A percentile compares a stretch with the other conserved stretches of the same genome.
Conservation (phyloP, 2,329 filamentous ascomycete species). For the Nakataea oryzae region DNA sequence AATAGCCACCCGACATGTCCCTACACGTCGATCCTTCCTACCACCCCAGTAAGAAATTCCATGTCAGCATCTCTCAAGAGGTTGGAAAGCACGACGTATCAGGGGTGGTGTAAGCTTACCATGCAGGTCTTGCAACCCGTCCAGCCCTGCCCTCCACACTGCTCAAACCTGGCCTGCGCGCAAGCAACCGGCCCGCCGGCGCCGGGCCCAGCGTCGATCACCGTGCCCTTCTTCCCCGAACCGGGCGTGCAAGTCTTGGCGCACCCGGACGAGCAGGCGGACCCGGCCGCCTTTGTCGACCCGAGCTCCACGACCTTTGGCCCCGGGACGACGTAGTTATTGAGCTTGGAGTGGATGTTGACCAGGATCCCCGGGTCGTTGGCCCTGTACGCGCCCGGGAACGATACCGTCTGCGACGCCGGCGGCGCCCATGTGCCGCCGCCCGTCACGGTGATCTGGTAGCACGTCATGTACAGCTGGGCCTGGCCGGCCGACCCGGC, state of each 20-base stretch:
- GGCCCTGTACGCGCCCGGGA: constrained; percentile 33
- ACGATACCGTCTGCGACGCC: constrained; percentile 15
- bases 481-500: constrained; percentile 22
- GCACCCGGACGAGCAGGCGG: constrained; percentile 24
- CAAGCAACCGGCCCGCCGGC: constrained; percentile 15
- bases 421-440: constrained; percentile 11
- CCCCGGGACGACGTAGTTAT: constrained; percentile 30
- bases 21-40: not conserved
- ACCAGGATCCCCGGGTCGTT: constrained; percentile 33
- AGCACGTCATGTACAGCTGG: constrained; percentile 29
- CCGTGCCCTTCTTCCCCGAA: constrained; percentile 10
- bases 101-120: constrained; percentile 13
- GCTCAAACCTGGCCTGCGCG: constrained; percentile 21
- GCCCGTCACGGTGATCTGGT: constrained; percentile 21
- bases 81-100: not conserved
- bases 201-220: constrained; percentile 6
- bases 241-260: constrained; percentile 27
- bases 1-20: not conserved
- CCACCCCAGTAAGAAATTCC: not conserved
- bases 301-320: constrained; percentile 30
- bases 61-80: not conserved
- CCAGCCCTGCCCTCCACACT: constrained; percentile 29
- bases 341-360: constrained; percentile 32
- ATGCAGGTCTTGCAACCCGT: constrained; percentile 29
- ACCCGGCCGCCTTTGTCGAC: constrained; percentile 26